These are phyloP conservation scores for Cyclocybe cylindracea DNA, from an alignment of 768 basidiomycete genomes.

Conservation along the genomic window DNA sequence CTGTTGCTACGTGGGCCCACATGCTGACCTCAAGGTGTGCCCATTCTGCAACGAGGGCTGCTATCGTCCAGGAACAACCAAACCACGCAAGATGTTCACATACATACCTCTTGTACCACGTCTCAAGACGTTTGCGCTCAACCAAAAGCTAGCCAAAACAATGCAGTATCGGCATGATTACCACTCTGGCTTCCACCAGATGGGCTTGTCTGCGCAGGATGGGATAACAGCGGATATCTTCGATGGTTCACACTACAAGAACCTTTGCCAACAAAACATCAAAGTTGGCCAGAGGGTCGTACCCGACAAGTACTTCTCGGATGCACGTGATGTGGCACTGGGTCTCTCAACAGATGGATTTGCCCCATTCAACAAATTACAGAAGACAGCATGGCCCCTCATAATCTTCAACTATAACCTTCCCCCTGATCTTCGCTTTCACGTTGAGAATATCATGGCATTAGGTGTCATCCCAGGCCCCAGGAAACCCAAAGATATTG, in stretches of 20 bases:
- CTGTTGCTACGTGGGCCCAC: slow-evolving; percentile 19
- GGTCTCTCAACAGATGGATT: slow-evolving; percentile 45
- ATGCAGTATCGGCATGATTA: too few species aligned
- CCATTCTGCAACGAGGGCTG: slow-evolving; percentile 31
- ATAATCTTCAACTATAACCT: slow-evolving; percentile 38
- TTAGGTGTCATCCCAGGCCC: slow-evolving; percentile 49
- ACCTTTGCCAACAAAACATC: slow-evolving; percentile 22
- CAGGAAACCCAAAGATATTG: slow-evolving; percentile 39
- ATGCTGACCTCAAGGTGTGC: slow-evolving; percentile 22
- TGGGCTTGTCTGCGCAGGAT: too few species aligned
- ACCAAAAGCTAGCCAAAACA: slow-evolving; percentile 13
- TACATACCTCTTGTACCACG: slow-evolving; percentile 36
- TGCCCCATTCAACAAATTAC: slow-evolving; percentile 32
- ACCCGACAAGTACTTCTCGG: slow-evolving; percentile 35
- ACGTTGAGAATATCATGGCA: slow-evolving; percentile 33
- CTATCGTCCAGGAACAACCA: slow-evolving; percentile 9
- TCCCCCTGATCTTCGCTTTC: slow-evolving; percentile 32
- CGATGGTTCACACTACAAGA: slow-evolving; percentile 22
- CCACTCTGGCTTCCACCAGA: too few species aligned
- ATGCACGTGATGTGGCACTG: slow-evolving; percentile 41
- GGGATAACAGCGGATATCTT: too few species aligned
- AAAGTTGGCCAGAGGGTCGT: slow-evolving; percentile 12
- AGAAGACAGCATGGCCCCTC: slow-evolving; percentile 41
- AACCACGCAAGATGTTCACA: slow-evolving; percentile 26
- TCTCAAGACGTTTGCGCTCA: slow-evolving; percentile 21